Percentiles rank a stretch among this genome's conserved stretches.
phyloP scores from a whole-genome alignment of 108 stramenopile species.

The Nitzschia sp. region DNA sequence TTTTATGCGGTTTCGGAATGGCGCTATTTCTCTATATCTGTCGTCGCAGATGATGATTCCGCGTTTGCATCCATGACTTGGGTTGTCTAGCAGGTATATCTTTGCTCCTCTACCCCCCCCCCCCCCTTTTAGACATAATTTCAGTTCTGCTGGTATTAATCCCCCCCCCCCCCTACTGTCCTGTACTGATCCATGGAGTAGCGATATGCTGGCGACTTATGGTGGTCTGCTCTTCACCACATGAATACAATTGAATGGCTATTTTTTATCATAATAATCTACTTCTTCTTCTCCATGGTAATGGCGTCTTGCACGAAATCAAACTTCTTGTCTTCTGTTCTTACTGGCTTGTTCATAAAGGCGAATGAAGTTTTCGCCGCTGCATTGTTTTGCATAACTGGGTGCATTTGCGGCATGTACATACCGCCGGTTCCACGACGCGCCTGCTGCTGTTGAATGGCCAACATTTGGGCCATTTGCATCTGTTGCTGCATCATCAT shows the following conservation, averaged over 20 bases:
- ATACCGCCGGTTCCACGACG: slow-evolving; percentile 8
- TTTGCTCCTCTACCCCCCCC: no score
- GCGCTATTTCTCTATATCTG: no score
- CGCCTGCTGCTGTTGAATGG: slow-evolving; percentile 33
- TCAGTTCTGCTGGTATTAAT: no score
- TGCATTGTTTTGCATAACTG: slow-evolving; percentile 38
- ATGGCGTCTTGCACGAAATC: slow-evolving; percentile 90
- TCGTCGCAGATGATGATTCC: no score
- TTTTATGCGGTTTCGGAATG: not conserved
- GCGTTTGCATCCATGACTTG: no score
- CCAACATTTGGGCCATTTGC: slow-evolving; percentile 90
- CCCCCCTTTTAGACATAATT: no score
- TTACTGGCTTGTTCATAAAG: slow-evolving; percentile 60
- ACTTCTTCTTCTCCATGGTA: slow-evolving; percentile 61
- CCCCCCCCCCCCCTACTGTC: no score
- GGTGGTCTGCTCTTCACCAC: no score
- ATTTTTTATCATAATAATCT: not conserved
- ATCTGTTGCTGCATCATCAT: slow-evolving; percentile 72
- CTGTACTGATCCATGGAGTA: no score
- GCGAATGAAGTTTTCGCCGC: slow-evolving; percentile 50
- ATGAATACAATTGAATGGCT: no score
- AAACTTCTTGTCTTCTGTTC: slow-evolving; percentile 71
- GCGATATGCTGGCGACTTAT: no score
- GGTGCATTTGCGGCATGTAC: slow-evolving; percentile 15
- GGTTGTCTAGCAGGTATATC: no score